Evolutionary conservation across 129 eudicot genomes (phyloP).

Genomic region (Apium graveolens): DNA sequence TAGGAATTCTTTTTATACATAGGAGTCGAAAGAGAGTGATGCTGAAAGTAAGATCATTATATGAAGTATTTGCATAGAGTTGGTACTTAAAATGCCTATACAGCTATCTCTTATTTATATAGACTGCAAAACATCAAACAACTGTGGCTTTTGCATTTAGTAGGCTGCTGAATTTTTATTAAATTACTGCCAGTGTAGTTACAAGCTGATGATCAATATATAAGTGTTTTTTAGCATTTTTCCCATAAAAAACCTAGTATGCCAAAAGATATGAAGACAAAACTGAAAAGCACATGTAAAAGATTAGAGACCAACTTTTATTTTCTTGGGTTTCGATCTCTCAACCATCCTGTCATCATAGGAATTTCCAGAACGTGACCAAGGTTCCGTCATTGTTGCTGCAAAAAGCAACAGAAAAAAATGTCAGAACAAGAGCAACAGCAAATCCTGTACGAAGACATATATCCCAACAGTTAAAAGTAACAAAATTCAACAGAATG

Average conservation of each 20-base stretch:
- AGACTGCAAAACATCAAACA: not conserved
- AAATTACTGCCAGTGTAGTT: not conserved
- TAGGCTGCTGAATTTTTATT: not conserved
- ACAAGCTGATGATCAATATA: not conserved
- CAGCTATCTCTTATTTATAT: not conserved
- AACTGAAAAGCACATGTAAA: not conserved
- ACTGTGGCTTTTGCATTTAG: not conserved
- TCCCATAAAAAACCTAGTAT: not conserved
- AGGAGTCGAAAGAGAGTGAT: not conserved
- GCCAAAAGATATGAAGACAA: not conserved
- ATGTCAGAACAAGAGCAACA: not conserved
- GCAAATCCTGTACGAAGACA: not conserved
- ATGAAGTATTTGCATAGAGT: not conserved
- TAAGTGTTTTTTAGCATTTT: not conserved
- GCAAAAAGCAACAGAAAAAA: conserved; percentile 25
- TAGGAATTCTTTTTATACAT: not conserved
- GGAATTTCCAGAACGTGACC: conserved; percentile 39
- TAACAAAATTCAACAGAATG: not conserved
- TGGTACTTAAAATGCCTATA: not conserved
- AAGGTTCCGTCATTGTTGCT: conserved; percentile 39
- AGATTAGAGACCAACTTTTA: conserved; percentile 50
- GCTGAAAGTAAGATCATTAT: not conserved
- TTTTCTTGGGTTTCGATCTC: conserved; percentile 36
- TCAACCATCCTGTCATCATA: conserved; percentile 47
- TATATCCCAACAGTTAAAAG: not conserved